Base-by-base conservation (phyloP, 371 early-diverging fungal genomes). In the Mucor indicus region DNA sequence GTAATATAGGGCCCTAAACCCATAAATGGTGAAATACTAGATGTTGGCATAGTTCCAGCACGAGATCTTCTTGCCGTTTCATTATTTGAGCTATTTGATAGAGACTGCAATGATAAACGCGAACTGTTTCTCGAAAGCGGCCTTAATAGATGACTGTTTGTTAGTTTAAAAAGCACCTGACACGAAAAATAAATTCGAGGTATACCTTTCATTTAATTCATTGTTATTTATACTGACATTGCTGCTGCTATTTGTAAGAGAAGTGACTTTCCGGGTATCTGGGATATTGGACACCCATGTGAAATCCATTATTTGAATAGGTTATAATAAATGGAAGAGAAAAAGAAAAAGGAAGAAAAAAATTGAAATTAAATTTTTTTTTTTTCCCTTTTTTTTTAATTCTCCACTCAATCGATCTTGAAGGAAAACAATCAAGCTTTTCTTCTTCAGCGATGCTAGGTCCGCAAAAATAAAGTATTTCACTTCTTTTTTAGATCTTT, bases 31-130 rank as follows among this genome's bases (percentile, higher is more conserved):
- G 56, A n/a, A 1, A 50, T 15, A 1, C 25, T 48, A 0, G 43
- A 45, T 1, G 50, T 37, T 2, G 75, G 75, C 75, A 74, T 74
- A 2, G 75, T 74, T 23, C 64, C 75, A 16, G 75, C 75, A 17
- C 75, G 68, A 41, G 65, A 43, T 31, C 75, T 50, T 30, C 71
- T 21, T 20, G 25, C 35, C 15, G 45, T 40, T 10, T 40, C 32
- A 4, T 2, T 7, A 40, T 25, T 23, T 11, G 12, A 30, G 24
- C 27, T 33, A 29, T 23, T 23, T 10, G 22, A 44, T n/a, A 35
- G 40, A 3, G 48, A 37, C n/a, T 41, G 25, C 12, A 35, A 50
- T 4, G 42, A 42, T 36, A 50, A 36, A n/a, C 43, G 32, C 20
- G 50, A 36, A n/a, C 10, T 37, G 25, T 13, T 22, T 19, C 21